A percentile compares a stretch with the other conserved stretches of the same genome.
phyloP scores from a whole-genome alignment of 2,329 filamentous ascomycete species.

The Aureobasidium zeae region DNA sequence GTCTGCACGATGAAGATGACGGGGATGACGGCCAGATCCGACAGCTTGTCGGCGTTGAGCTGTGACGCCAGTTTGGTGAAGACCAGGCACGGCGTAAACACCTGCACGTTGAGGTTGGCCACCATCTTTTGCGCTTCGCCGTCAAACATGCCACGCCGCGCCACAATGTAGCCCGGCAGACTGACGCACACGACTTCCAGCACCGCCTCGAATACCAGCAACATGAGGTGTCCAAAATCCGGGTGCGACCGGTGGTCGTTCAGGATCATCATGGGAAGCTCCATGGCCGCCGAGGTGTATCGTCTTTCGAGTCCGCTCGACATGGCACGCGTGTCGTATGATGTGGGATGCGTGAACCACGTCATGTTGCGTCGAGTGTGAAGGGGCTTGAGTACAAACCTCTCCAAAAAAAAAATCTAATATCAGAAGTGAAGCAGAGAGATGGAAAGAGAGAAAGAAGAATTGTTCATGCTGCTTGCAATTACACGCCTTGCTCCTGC shows the following conservation, averaged over 20 bases:
- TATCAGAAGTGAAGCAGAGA: too few species aligned
- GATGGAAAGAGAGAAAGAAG: too few species aligned
- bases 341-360: constrained; percentile 13
- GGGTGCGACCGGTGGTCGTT: constrained; percentile 44
- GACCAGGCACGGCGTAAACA: constrained; percentile 95
- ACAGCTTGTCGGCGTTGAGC: constrained; percentile 79
- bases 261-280: constrained; percentile 13
- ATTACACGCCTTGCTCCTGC: too few species aligned
- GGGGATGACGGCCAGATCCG: constrained; percentile 89
- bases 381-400: too few species aligned
- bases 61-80: constrained; percentile 96
- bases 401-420: too few species aligned
- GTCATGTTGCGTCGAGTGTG: too few species aligned
- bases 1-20: constrained; percentile 87
- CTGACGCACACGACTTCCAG: constrained; percentile 93
- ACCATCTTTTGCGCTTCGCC: constrained; percentile 94
- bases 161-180: constrained; percentile 86
- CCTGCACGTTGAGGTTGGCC: constrained; percentile 88
- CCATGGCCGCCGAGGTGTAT: constrained; percentile 7
- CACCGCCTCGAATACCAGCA: constrained; percentile 90
- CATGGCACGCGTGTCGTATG: constrained; percentile 10
- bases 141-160: constrained; percentile 83
- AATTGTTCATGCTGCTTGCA: too few species aligned
- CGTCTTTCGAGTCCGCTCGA: background rate
- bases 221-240: constrained; percentile 57